These are phyloP conservation scores for Chimonanthus salicifolius DNA, from an alignment of 164 flowering plant species.

Conservation along the genomic window DNA sequence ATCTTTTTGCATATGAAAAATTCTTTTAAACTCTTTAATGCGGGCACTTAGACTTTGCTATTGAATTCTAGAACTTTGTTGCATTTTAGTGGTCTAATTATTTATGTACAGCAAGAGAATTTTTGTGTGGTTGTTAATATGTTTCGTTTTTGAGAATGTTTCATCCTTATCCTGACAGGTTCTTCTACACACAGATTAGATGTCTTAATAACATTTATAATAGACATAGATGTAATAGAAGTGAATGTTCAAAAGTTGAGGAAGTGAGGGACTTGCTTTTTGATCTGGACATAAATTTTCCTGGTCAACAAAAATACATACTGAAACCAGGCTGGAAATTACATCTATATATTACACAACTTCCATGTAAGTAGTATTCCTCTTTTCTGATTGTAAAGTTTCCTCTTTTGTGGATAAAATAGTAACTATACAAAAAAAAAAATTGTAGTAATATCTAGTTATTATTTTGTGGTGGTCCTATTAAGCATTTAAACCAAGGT, in stretches of 20 bases:
- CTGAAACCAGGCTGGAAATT: constrained; percentile 63
- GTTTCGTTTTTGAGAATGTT: not conserved
- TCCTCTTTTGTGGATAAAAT: no score
- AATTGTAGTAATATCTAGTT: not conserved
- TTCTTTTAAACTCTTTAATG: not conserved
- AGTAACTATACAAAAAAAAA: no score
- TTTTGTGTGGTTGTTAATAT: not conserved
- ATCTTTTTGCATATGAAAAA: no score
- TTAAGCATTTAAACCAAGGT: not conserved
- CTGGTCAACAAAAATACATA: constrained; percentile 33
- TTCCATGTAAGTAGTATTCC: constrained; percentile 62
- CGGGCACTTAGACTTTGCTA: not conserved
- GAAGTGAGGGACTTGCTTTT: constrained; percentile 23
- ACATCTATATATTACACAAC: constrained; percentile 82
- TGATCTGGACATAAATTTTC: constrained; percentile 25
- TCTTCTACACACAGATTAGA: constrained; percentile 62
- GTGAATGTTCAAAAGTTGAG: constrained; percentile 18
- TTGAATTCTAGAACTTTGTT: no score
- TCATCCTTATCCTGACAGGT: constrained; percentile 33
- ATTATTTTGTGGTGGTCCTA: not conserved
- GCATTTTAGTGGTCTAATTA: not conserved
- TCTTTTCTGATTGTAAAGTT: no score
- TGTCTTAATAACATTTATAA: constrained; percentile 10
- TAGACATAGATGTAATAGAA: constrained; percentile 12
- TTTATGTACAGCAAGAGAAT: not conserved